Base-by-base conservation (phyloP, 2,329 filamentous ascomycete species). In the Sclerotinia trifoliorum region DNA sequence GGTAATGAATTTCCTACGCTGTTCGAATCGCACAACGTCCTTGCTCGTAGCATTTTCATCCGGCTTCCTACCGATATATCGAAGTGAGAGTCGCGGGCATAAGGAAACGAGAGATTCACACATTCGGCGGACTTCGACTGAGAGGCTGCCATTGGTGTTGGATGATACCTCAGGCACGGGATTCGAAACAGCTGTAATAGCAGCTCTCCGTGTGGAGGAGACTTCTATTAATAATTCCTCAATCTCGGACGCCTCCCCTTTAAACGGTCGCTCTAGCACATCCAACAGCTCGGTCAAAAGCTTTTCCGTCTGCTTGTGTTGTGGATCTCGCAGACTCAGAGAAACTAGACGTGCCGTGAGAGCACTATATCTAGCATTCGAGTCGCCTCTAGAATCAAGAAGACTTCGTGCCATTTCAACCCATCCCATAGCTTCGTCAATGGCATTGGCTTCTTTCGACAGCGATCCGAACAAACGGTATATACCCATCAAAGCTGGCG, bases 61-160 rank as follows among this genome's bases (percentile, higher is more conserved):
- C 0, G 87, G 86, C 1, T 83, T 79, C 66, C 85, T 85, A 17
- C 88, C 88, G 2, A 90, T 79, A 85, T 88, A 90, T 57, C 87
- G 82, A 8, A 85, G 79, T 58, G 84, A 81, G 73, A 90, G 87
- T 2, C 86, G 82, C 17, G 88, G 87, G 69, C 86, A 84, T 66
- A 86, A 83, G 42, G 85, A 80, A 32, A 89, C 79, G 57, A 90
- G 83, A 0, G 81, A 79, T 72, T 88, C 85, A 10, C 88, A 80
- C n/a, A 83, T 79, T 69, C 75, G 73, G 67, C 64, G 75, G 35
- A 78, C 67, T 2, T 74, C 73, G 65, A 72, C 69, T 13, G 66
- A 65, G 17, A 73, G 54, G 17, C 24, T 51, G 21, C 62, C 57
- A 7, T 42, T 62, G 13, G 66, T 11, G 46, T 62, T 65, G 24